Percentiles rank a stretch among this genome's conserved stretches.
These are phyloP conservation scores for Fusarium duplospermum DNA, from an alignment of 2,329 filamentous ascomycete genomes.

Conservation along the genomic window DNA sequence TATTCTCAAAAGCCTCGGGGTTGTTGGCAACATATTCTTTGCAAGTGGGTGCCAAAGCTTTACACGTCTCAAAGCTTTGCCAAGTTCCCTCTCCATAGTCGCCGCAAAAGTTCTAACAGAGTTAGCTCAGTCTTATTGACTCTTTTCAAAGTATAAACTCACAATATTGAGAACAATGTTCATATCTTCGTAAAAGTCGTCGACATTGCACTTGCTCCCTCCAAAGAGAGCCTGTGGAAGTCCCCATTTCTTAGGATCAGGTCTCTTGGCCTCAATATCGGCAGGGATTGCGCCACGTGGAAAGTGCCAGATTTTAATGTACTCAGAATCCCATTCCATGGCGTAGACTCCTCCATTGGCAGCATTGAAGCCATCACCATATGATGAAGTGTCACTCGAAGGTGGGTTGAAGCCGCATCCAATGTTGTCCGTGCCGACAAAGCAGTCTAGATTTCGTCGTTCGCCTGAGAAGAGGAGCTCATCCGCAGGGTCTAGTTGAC, in stretches of 20 bases:
- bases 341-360: conserved; percentile 76
- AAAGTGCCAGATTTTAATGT: conserved; percentile 84
- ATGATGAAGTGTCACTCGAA: conserved; percentile 57
- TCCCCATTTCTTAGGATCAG: conserved; percentile 76
- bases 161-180: conserved; percentile 79
- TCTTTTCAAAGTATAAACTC: conserved; percentile 15
- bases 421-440: conserved; percentile 51
- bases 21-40: conserved; percentile 59
- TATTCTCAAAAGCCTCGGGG: conserved; percentile 55
- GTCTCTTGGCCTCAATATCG: conserved; percentile 70
- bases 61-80: conserved; percentile 54
- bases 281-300: conserved; percentile 71
- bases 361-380: conserved; percentile 75
- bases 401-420: conserved; percentile 60
- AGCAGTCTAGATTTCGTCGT: conserved; percentile 50
- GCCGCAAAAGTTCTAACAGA: conserved; percentile 75
- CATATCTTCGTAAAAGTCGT: conserved; percentile 73
- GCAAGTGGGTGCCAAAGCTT: conserved; percentile 56
- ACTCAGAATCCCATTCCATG: conserved; percentile 74
- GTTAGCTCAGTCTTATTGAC: not conserved
- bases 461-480: conserved; percentile 42
- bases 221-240: conserved; percentile 77
- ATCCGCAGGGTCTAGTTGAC: conserved; percentile 40
- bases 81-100: conserved; percentile 72
- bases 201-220: conserved; percentile 71